phyloP scores from a whole-genome alignment of 2,329 filamentous ascomycete genomes.

The Dothidotthia symphoricarpi region DNA sequence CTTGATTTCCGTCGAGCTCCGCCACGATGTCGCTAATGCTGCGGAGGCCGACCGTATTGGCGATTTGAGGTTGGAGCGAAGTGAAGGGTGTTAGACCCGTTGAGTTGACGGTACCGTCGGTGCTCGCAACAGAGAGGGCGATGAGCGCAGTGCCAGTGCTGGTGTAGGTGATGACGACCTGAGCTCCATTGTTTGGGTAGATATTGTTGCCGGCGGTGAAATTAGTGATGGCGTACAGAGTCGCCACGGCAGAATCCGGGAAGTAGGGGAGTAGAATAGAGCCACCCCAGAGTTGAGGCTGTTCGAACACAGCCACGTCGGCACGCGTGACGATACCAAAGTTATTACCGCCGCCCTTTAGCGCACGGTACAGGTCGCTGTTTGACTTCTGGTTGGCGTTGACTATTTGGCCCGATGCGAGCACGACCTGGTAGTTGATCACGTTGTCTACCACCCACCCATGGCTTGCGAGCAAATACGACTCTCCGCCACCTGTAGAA shows the following conservation, averaged over 20 bases:
- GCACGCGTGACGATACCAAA: constrained; percentile 31
- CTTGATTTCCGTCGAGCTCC: constrained; percentile 1
- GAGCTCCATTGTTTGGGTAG: constrained; percentile 25
- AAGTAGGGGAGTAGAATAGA: constrained; percentile 14
- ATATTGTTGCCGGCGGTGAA: constrained; percentile 21
- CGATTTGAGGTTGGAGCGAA: constrained; percentile 7
- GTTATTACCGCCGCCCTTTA: constrained; percentile 33
- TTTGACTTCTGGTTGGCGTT: constrained; percentile 7
- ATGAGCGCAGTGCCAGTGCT: constrained; percentile 29
- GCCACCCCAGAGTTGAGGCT: constrained; percentile 31
- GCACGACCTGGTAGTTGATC: constrained; percentile 33
- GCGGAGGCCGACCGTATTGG: constrained; percentile 14
- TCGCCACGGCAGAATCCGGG: constrained; percentile 23
- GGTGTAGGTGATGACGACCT: constrained; percentile 20
- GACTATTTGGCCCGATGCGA: constrained; percentile 28
- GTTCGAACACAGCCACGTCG: constrained; percentile 19
- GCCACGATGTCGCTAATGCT: constrained; percentile 25
- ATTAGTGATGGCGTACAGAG: constrained; percentile 26
- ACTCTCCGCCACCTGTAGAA: constrained; percentile 28
- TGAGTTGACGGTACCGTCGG: constrained; percentile 16
- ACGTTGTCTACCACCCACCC: constrained; percentile 36
- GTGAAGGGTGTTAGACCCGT: constrained; percentile 23
- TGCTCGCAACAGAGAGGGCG: constrained; percentile 14
- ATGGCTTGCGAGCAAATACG: constrained; percentile 23
- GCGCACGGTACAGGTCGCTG: constrained; percentile 29